Evolutionary conservation across 2,329 filamentous ascomycete species (phyloP).

Genomic region (Colletotrichum shisoi): DNA sequence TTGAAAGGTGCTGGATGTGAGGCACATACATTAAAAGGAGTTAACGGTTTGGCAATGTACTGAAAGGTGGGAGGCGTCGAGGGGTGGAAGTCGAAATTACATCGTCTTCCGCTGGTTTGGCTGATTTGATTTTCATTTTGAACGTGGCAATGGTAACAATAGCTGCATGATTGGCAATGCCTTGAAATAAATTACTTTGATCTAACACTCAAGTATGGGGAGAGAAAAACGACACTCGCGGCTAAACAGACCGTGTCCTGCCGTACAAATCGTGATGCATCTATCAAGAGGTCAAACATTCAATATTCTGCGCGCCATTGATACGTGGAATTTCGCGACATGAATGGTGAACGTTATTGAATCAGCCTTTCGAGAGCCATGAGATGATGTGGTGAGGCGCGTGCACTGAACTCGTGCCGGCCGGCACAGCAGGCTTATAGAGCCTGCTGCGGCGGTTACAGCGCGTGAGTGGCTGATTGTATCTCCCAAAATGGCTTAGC

Average conservation of each 20-base stretch:
- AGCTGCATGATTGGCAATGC: slow-evolving; percentile 37
- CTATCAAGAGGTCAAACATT: too few relatives aligned
- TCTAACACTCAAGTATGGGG: background rate
- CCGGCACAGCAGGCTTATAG: too few relatives aligned
- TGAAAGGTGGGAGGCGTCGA: slow-evolving; percentile 30
- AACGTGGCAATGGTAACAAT: slow-evolving; percentile 38
- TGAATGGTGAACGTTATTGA: background rate
- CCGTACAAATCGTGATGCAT: too few relatives aligned
- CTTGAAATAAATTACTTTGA: slow-evolving; percentile 8
- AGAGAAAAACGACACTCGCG: too few relatives aligned
- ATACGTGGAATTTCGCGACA: background rate
- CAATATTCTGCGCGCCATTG: too few relatives aligned
- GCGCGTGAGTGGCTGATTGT: slow-evolving; percentile 33
- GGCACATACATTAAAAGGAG: slow-evolving; percentile 58
- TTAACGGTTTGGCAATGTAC: slow-evolving; percentile 49
- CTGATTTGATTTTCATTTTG: slow-evolving; percentile 39
- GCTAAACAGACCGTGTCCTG: too few relatives aligned
- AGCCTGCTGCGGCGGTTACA: too few relatives aligned
- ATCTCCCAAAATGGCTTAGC: slow-evolving; percentile 41
- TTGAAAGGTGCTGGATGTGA: slow-evolving; percentile 42
- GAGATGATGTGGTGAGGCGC: slow-evolving; percentile 25
- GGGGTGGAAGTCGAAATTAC: slow-evolving; percentile 21
- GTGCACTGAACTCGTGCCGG: slow-evolving; percentile 40
- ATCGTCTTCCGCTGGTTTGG: slow-evolving; percentile 25
- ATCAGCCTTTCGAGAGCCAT: background rate